A percentile compares a stretch with the other conserved stretches of the same genome.
Evolutionary conservation across 148 eudicot species (phyloP).

Genomic region (Silene uniflora): DNA sequence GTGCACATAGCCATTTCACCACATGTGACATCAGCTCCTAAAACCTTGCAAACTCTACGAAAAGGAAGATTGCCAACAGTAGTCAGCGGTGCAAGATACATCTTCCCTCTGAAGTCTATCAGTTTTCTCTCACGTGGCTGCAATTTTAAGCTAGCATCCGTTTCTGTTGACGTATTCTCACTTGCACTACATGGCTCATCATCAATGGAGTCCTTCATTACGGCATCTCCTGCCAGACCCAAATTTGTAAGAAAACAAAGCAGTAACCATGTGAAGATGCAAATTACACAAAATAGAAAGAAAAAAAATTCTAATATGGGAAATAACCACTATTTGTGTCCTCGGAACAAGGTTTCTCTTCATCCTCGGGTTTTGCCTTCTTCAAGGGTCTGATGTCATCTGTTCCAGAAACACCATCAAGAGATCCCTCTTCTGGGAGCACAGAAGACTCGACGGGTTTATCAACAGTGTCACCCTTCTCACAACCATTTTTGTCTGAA

Average conservation of each 20-base stretch:
- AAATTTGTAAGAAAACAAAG: conserved; percentile 26
- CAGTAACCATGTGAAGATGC: neutral
- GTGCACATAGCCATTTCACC: conserved; percentile 99
- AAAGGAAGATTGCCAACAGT: conserved; percentile 98
- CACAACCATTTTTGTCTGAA: conserved; percentile 39
- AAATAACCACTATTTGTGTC: conserved; percentile 42
- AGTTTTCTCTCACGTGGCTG: conserved; percentile 80
- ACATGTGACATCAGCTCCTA: conserved; percentile 97
- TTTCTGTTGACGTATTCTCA: conserved; percentile 40
- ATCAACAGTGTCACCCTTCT: conserved; percentile 24
- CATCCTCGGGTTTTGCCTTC: conserved; percentile 53
- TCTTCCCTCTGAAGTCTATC: conserved; percentile 82
- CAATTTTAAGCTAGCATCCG: conserved; percentile 63
- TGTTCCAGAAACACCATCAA: conserved; percentile 24
- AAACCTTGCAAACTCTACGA: conserved; percentile 84
- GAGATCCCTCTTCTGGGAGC: conserved; percentile 31
- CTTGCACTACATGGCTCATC: conserved; percentile 26
- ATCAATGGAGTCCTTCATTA: conserved; percentile 28
- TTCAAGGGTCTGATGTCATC: conserved; percentile 66
- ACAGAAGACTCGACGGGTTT: conserved; percentile 28
- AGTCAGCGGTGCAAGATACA: conserved; percentile 95
- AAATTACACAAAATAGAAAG: neutral
- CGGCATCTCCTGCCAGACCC: conserved; percentile 28
- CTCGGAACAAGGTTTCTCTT: conserved; percentile 29
- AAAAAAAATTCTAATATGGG: neutral